phyloP scores from a whole-genome alignment of 2,329 filamentous ascomycete genomes.

The Penicillium sp. region DNA sequence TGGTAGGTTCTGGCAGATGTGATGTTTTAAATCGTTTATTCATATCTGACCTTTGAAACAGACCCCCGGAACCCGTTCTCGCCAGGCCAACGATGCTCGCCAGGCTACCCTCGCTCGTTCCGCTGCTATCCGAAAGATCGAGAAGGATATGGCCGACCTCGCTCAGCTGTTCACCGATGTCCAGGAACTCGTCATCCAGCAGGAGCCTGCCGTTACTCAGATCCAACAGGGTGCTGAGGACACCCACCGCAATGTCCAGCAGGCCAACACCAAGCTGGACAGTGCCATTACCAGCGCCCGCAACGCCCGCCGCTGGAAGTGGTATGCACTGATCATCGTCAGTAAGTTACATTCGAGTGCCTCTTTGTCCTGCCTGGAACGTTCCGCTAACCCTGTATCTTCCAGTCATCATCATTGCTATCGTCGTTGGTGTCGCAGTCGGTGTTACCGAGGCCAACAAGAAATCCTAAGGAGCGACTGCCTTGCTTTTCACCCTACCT shows the following conservation, averaged over 20 bases:
- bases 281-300: constrained; percentile 80
- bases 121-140: constrained; percentile 86
- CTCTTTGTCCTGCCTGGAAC: background rate
- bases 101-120: constrained; percentile 80
- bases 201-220: constrained; percentile 75
- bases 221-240: constrained; percentile 89
- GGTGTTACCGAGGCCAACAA: constrained; percentile 44
- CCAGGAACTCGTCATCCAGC: constrained; percentile 80
- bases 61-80: constrained; percentile 54
- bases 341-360: constrained; percentile 47
- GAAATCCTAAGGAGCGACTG: constrained; percentile 15
- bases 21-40: background rate
- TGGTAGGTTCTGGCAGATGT: constrained; percentile 56
- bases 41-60: constrained; percentile 7
- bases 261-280: constrained; percentile 81
- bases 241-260: constrained; percentile 77
- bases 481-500: constrained; percentile 6
- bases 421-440: constrained; percentile 55
- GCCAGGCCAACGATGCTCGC: constrained; percentile 77
- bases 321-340: constrained; percentile 83
- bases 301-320: constrained; percentile 88
- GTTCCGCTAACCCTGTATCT: constrained; percentile 10
- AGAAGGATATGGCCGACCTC: constrained; percentile 84
- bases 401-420: constrained; percentile 56
- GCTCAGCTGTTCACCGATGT: constrained; percentile 87